These are phyloP conservation scores for Chimonanthus salicifolius DNA, from an alignment of 164 flowering plant species.

Conservation along the genomic window DNA sequence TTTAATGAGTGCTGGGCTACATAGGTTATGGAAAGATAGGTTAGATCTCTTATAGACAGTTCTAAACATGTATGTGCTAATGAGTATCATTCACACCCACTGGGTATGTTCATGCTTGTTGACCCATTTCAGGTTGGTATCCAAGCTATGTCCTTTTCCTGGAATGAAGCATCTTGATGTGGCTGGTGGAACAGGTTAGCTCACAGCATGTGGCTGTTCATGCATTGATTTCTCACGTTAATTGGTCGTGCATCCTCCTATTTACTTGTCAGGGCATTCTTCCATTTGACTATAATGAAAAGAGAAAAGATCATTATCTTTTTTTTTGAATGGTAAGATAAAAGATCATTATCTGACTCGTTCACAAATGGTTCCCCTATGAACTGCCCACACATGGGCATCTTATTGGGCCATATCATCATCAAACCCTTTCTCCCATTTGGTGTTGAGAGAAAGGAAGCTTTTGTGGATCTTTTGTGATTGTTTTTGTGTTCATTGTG, in stretches of 20 bases:
- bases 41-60: constrained; percentile 17
- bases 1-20: constrained; percentile 90
- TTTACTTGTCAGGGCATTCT: neutral
- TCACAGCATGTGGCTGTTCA: neutral
- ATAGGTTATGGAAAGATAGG: constrained; percentile 98
- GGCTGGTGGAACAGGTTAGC: constrained; percentile 97
- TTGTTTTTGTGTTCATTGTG: too few species aligned
- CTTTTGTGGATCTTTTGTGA: too few species aligned
- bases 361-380: too few species aligned
- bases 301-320: too few species aligned
- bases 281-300: neutral
- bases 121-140: constrained; percentile 55
- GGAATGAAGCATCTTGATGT: constrained; percentile 99
- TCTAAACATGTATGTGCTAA: constrained; percentile 1
- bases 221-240: neutral
- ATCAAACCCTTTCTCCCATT: too few species aligned
- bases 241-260: neutral
- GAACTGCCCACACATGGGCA: too few species aligned
- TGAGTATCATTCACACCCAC: neutral
- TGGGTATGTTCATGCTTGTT: constrained; percentile 2
- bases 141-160: constrained; percentile 77
- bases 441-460: too few species aligned
- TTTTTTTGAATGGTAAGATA: too few species aligned
- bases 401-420: too few species aligned
- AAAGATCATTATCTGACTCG: too few species aligned